Evolutionary conservation across 164 flowering plant genomes (phyloP), one percentile per base, ranked within the genome.

Genomic region (Vitis amurensis): DNA sequence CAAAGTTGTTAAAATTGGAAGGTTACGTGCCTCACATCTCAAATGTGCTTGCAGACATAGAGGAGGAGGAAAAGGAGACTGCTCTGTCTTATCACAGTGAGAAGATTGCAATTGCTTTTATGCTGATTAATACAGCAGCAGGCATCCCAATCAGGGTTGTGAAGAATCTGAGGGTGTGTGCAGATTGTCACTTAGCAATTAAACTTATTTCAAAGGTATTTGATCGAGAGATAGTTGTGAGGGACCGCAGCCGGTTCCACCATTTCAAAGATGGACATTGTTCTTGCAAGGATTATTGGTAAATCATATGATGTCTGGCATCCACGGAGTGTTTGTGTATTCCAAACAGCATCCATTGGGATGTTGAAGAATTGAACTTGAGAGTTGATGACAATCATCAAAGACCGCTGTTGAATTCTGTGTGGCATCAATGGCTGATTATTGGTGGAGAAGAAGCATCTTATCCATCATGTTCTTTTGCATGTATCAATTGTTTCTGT

Each of bases 221-320:
- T 65, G 67, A 68, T 2, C 16, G 85, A 57, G 78, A 81, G 71
- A 79, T 81, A 66, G 51, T 79, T 44, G 76, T 81, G 57, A 76
- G 85, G 73, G 85, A 82, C 72, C 69, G 78, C 3, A 82, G 80
- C 55, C 37, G 82, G 44, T 82, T 82, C 72, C 85, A 82, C 68
- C 85, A 82, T 74, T 82, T 82, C 55, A 77, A 56, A 64, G 68
- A 71, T 70, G 85, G 82, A 9, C 68, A 57, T 11, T 82, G 85
- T 70, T 82, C 82, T 67, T 82, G 85, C 53, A 68, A 31, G 37
- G 85, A 79, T 59, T 82, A 82, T 50, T 81, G 84, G 81, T 81
- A 61, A 37, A 37, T 37, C 44, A 37, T 37, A 3, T 37, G 44
- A 37, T 37, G 44, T 4, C 44, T 37, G 44, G 44, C 44, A 37